Conservation (phyloP, 805 yeast genomes). For the Ogataea ganodermae region DNA sequence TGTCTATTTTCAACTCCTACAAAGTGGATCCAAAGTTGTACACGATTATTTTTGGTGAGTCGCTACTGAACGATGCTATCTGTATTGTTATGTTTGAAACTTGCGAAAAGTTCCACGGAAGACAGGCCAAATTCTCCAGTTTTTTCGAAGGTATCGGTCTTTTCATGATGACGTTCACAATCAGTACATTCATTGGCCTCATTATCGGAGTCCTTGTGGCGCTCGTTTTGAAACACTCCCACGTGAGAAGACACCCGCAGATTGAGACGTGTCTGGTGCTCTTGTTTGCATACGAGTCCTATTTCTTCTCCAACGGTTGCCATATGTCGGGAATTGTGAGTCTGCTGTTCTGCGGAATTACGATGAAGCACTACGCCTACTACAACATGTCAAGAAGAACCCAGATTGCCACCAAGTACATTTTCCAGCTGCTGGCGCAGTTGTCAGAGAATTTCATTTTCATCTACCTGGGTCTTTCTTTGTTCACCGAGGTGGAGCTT, state of each 20-base stretch:
- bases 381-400: conserved; percentile 97
- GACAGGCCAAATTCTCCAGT: conserved; percentile 70
- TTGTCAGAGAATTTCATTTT: conserved; percentile 95
- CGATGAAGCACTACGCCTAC: conserved; percentile 95
- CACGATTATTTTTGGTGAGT: conserved; percentile 96
- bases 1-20: conserved; percentile 94
- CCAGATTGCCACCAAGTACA: conserved; percentile 93
- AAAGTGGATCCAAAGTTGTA: conserved; percentile 97
- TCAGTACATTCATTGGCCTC: conserved; percentile 87
- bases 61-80: conserved; percentile 93
- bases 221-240: conserved; percentile 84
- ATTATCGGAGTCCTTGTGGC: conserved; percentile 89
- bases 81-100: conserved; percentile 99
- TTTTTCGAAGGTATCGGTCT: conserved; percentile 92
- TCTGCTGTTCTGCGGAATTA: conserved; percentile 91
- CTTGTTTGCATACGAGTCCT: conserved; percentile 90
- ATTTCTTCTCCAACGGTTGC: conserved; percentile 97
- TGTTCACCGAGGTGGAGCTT: conserved; percentile 93
- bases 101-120: conserved; percentile 93
- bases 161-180: conserved; percentile 89
- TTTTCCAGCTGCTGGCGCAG: conserved; percentile 92
- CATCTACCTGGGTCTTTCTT: conserved; percentile 88
- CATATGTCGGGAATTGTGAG: conserved; percentile 99
- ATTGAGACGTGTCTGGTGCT: conserved; percentile 93
- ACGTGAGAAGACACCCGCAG: conserved; percentile 92